These are phyloP conservation scores for Lasiosphaeriaceae sp. DNA, from an alignment of 495 filamentous ascomycete species.

Conservation along the genomic window DNA sequence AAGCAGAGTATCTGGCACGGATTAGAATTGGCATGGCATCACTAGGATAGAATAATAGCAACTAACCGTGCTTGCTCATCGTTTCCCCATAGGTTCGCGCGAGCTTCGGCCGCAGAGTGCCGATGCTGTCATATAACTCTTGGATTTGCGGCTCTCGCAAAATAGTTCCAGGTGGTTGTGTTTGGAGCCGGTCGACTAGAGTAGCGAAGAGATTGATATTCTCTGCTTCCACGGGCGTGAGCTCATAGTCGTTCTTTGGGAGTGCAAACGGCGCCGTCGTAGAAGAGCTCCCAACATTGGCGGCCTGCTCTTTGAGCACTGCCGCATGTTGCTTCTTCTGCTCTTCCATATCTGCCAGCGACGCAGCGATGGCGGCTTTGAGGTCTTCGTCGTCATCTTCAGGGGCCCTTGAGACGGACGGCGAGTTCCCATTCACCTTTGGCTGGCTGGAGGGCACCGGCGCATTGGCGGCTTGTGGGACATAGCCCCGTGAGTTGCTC, in stretches of 20 bases:
- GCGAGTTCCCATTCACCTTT: slow-evolving; percentile 37
- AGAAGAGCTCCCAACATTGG: slow-evolving; percentile 32
- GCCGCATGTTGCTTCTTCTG: slow-evolving; percentile 89
- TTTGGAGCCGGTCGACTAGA: slow-evolving; percentile 89
- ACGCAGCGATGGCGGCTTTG: slow-evolving; percentile 93
- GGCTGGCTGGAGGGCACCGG: slow-evolving; percentile 22
- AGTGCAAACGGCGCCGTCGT: slow-evolving; percentile 45
- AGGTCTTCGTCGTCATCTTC: slow-evolving; percentile 91
- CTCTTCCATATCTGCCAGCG: slow-evolving; percentile 95
- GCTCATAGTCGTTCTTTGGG: slow-evolving; percentile 88
- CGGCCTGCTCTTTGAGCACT: slow-evolving; percentile 68
- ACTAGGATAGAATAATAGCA: slow-evolving; percentile 24
- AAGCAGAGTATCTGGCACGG: slow-evolving; percentile 66
- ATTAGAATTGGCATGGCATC: slow-evolving; percentile 37
- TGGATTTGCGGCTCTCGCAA: slow-evolving; percentile 95
- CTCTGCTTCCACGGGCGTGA: slow-evolving; percentile 89
- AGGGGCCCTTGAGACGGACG: slow-evolving; percentile 40
- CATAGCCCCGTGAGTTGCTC: slow-evolving; percentile 49
- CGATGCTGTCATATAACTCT: slow-evolving; percentile 96
- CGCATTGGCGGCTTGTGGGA: slow-evolving; percentile 36
- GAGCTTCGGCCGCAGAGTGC: slow-evolving; percentile 83
- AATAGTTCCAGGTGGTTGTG: slow-evolving; percentile 92
- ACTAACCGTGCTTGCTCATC: slow-evolving; percentile 94
- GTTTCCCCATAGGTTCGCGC: slow-evolving; percentile 97
- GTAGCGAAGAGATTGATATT: slow-evolving; percentile 97